Evolutionary conservation across 164 flowering plant genomes (phyloP), one percentile per base, ranked within the genome.

Genomic region (Berberis thunbergii): DNA sequence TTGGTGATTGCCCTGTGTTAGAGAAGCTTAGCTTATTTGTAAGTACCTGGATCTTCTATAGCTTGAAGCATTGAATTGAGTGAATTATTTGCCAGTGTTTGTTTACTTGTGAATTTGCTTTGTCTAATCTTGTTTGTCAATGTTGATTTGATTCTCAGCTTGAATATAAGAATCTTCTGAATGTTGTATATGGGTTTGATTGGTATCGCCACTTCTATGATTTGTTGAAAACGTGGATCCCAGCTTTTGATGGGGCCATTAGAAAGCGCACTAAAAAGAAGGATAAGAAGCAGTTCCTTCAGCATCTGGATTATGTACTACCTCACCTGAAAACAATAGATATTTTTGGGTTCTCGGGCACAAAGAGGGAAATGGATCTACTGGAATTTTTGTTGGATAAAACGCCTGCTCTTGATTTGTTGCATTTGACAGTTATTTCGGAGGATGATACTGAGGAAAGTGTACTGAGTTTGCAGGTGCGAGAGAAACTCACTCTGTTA

Each of bases 331-430:
- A 56, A 39, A 56, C 59, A 56, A 56, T 56, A 4, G 42, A 56
- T 3, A 56, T 56, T 38, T 41, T 56, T 56, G 59, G 59, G 42
- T 56, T 56, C 10, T 56, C 59, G 7, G 59, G 7, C 41, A 56
- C 6, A 41, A 39, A 56, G 59, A 56, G 8, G 59, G 42, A 56
- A 39, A 56, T 56, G 59, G 59, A 56, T 56, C 4, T 38, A 6
- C 42, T 56, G 9, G 40, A 8, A 7, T 56, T 56, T 56, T 41
- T 39, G 9, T 56, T 56, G 10, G 59, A 39, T 11, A 56, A 56
- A 40, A 4, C 59, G 38, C 10, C 9, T 41, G 59, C 40, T 56
- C 59, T 56, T 7, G 59, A 56, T 4, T 56, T 41, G 7, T 7
- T 40, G 41, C 43, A 38, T 4, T 40, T 56, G 59, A 38, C 41